Evolutionary conservation across 352 stramenopile genomes (phyloP).

Genomic region (Pelagophyceae sp.): DNA sequence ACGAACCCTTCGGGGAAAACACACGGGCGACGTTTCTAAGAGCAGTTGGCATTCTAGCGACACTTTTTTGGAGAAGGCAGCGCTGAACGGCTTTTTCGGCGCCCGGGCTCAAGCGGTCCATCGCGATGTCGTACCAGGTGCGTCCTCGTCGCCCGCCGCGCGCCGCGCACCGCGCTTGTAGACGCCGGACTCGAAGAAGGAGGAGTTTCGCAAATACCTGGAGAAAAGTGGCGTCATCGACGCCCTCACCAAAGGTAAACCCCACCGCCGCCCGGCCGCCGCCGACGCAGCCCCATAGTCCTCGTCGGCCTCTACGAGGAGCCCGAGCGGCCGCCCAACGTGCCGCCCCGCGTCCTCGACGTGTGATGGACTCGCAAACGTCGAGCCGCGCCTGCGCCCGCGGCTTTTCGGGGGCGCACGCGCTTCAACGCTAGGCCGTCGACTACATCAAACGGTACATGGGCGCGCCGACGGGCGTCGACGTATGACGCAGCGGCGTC

Average conservation of each 20-base stretch:
- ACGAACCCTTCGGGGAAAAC: no score
- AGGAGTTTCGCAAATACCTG: slow-evolving; percentile 95
- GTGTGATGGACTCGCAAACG: no score
- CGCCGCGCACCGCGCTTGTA: slow-evolving; percentile 33
- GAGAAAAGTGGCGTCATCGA: slow-evolving; percentile 94
- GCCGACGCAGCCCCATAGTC: slow-evolving; percentile 38
- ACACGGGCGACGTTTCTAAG: no score
- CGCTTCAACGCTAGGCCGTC: no score
- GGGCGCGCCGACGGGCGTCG: slow-evolving; percentile 73
- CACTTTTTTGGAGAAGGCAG: no score
- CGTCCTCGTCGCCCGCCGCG: not conserved
- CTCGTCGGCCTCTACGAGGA: slow-evolving; percentile 93
- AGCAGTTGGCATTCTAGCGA: no score
- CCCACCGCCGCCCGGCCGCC: not conserved
- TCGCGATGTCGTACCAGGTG: slow-evolving; percentile 15
- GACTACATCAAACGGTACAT: slow-evolving; percentile 95
- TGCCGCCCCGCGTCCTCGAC: not conserved
- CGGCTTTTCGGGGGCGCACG: no score
- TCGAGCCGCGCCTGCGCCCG: no score
- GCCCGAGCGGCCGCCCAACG: slow-evolving; percentile 80
- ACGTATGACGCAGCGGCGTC: slow-evolving; percentile 62
- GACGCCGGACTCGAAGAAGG: slow-evolving; percentile 91
- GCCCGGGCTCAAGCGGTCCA: no score
- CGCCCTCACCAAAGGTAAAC: slow-evolving; percentile 77
- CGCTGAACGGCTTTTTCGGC: no score